Evolutionary conservation across 179 eudicot species (phyloP).

Genomic region (Amaranthus tricolor): DNA sequence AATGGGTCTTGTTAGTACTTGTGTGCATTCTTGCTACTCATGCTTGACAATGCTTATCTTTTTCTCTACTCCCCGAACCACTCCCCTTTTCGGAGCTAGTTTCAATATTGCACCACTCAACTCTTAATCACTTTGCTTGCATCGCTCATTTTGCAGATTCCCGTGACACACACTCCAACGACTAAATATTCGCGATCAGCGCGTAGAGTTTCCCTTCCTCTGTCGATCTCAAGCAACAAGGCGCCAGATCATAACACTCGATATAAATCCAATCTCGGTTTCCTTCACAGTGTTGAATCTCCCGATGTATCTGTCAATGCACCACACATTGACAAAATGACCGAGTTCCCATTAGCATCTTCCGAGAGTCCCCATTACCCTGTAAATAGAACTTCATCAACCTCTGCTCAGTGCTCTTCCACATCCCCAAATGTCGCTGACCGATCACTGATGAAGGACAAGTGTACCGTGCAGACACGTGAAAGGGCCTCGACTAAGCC

Average conservation of each 20-base stretch:
- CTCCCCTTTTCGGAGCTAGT: no score
- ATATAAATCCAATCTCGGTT: conserved; percentile 41
- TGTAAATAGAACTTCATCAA: conserved; percentile 40
- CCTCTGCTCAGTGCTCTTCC: conserved; percentile 69
- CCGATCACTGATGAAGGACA: conserved; percentile 70
- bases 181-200: conserved; percentile 35
- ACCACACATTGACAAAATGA: conserved; percentile 78
- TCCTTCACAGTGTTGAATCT: conserved; percentile 48
- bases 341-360: conserved; percentile 66
- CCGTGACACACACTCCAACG: conserved; percentile 45
- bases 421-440: conserved; percentile 40
- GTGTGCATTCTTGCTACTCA: neutral
- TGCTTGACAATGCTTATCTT: neutral
- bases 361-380: conserved; percentile 51
- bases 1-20: neutral
- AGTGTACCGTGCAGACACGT: conserved; percentile 61
- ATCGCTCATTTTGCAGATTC: conserved; percentile 53
- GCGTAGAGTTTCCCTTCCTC: conserved; percentile 75
- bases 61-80: neutral
- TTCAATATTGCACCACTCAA: neutral
- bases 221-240: conserved; percentile 37
- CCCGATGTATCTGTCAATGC: conserved; percentile 88
- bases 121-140: neutral
- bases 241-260: conserved; percentile 31
- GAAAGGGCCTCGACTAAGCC: conserved; percentile 35